phyloP scores from a whole-genome alignment of 78 protist species.

The slime mould (Dictyostelium discoideum) region DNA sequence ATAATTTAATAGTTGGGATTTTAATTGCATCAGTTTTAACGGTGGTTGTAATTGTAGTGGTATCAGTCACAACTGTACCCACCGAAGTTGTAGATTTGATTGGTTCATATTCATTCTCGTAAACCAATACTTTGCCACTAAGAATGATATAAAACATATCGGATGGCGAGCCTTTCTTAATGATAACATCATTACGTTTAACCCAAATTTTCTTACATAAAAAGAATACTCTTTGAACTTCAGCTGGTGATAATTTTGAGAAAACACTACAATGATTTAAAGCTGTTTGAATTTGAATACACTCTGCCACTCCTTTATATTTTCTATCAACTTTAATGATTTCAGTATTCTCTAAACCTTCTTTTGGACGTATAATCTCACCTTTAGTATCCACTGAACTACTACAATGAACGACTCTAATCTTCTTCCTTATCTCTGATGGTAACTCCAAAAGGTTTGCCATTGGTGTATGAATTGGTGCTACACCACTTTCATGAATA shows the following conservation, averaged over 20 bases:
- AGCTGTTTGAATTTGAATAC: constrained; percentile 28
- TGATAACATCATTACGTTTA: constrained; percentile 3
- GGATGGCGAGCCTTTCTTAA: constrained; percentile 18
- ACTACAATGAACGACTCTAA: constrained; percentile 68
- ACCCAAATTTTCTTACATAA: constrained; percentile 8
- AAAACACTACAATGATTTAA: constrained; percentile 32
- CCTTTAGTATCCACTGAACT: not conserved
- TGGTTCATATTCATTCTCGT: not conserved
- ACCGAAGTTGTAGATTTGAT: not conserved
- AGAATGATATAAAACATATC: constrained; percentile 40
- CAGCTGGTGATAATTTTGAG: constrained; percentile 40
- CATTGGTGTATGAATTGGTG: constrained; percentile 86
- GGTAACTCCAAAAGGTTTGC: constrained; percentile 51
- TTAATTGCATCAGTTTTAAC: not conserved
- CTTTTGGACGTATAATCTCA: constrained; percentile 41
- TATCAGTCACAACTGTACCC: not conserved
- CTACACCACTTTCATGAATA: constrained; percentile 88
- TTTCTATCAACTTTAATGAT: constrained; percentile 33
- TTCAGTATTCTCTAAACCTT: constrained; percentile 62
- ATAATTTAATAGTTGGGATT: not conserved
- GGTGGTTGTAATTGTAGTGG: not conserved
- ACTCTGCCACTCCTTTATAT: constrained; percentile 33
- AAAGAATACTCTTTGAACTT: constrained; percentile 29
- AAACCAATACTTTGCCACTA: constrained; percentile 52
- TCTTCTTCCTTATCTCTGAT: constrained; percentile 13